Base-by-base conservation (phyloP, 306 rosid genomes). In the Begonia fuchsioides region DNA sequence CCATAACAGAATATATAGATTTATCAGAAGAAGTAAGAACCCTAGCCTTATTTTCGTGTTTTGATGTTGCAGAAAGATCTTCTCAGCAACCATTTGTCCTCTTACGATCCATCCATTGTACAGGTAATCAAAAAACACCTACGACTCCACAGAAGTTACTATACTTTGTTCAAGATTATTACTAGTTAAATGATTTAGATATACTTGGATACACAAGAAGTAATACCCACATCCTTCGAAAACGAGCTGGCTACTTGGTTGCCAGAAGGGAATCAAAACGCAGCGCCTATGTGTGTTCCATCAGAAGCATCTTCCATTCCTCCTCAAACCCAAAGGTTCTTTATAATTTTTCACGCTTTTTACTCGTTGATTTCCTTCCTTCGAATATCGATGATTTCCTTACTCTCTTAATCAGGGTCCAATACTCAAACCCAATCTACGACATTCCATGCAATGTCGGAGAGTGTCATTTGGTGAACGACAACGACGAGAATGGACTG, bases 151-250 rank as follows among this genome's bases (percentile, higher is more conserved):
- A 26, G 8, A 26, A 26, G 7, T n/a, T 6, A 26, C 7, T 26
- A 26, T 26, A 3, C 8, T 26, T 26, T 26, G 35, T 26, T 26
- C 5, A 26, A 26, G 35, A 26, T 26, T 26, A 26, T 26, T 26
- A 26, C 5, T 5, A 26, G 35, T 26, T 26, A 3, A 26, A 26
- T 4, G 8, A 26, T n/a, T 41, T 20, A 65, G 70, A 17, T 58
- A n/a, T 65, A 58, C 49, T 65, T 58, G 49, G 70, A 65, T 15
- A 45, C 65, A 13, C 64, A 65, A 39, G 70, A 65, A 11, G 64
- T 64, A 12, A 55, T 65, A 13, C 59, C 65, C 12, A 12, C 55
- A 0, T 47, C 64, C 1, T 65, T 65, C 53, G 70, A 58, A 13
- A 65, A 32, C 41, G 70, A 65, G 15, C 64, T 65, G 9, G 65